Base-by-base conservation (phyloP, 2,329 filamentous ascomycete species). In the Fusarium brevicatenulatum region DNA sequence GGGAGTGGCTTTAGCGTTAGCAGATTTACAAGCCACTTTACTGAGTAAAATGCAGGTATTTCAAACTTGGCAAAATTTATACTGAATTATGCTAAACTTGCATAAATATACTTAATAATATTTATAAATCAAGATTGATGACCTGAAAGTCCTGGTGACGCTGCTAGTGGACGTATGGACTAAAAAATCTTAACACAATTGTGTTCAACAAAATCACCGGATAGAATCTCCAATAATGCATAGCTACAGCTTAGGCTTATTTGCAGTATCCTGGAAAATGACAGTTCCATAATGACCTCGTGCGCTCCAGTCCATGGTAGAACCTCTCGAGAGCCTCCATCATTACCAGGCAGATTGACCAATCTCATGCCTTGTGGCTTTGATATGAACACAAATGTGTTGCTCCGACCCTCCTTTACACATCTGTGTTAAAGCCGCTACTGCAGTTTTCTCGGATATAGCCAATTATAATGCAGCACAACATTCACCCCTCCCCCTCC, bases 181-280 rank as follows among this genome's bases (percentile, higher is more conserved):
- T 7, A 1, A 2, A 25, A 9, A 4, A 36, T 10, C n/a, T 36
- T 4, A 2, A 25, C 49, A 52, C 49, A 13, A 8, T 1, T 36
- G 49, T 52, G 49, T 36, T 25, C 2, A 52, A 10, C 5, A 7
- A 1, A 13, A 25, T 52, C n/a, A 7, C 9, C 5, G 1, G 5
- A 3, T 21, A 2, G 1, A 36, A 52, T 12, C 8, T 1, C 11
- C 13, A 7, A 49, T n/a, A 1, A 6, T 3, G 7, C 5, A 9
- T 2, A 16, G 28, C 4, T 49, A 7, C 15, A 49, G 7, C 15
- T 32, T 18, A 8, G 5, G 0, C 10, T 49, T 7, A 7, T 32
- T 32, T n/a, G 4, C 28, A 18, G 15, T n/a, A 5, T 32, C 21
- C 3, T 3, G 4, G 4, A n/a, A 23, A 32, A 13, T 7, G 10